These are phyloP conservation scores for Penicillium maclennaniae DNA, from an alignment of 495 filamentous ascomycete species.

Conservation along the genomic window DNA sequence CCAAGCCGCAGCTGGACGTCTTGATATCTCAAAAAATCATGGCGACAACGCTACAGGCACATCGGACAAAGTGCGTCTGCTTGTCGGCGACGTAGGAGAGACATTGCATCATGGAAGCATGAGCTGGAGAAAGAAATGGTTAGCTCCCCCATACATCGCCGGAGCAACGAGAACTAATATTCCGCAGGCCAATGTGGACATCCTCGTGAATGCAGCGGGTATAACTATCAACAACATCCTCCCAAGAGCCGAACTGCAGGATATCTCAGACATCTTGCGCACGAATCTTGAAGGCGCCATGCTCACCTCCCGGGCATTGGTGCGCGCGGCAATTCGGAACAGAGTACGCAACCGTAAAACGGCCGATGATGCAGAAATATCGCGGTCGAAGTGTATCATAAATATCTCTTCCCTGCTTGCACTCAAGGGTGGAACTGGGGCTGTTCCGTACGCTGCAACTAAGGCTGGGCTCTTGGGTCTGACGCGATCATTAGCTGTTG, in stretches of 20 bases:
- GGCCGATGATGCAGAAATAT: not conserved
- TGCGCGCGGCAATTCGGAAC: slow-evolving; percentile 40
- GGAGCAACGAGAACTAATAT: not conserved
- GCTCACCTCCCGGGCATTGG: slow-evolving; percentile 54
- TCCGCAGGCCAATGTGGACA: slow-evolving; percentile 46
- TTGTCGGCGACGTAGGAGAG: slow-evolving; percentile 48
- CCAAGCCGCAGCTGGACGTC: slow-evolving; percentile 23
- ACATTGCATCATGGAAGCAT: slow-evolving; percentile 41
- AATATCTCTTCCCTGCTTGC: slow-evolving; percentile 75
- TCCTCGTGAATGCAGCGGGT: slow-evolving; percentile 76
- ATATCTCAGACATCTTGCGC: slow-evolving; percentile 49
- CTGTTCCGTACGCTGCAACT: slow-evolving; percentile 69
- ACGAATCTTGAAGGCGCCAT: slow-evolving; percentile 76
- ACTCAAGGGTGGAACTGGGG: slow-evolving; percentile 57
- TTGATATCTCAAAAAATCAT: slow-evolving; percentile 1
- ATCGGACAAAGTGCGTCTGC: slow-evolving; percentile 25
- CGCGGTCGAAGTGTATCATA: slow-evolving; percentile 60
- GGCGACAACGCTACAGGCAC: not conserved
- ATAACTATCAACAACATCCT: slow-evolving; percentile 59
- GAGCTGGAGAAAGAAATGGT: slow-evolving; percentile 45
- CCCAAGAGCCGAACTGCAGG: slow-evolving; percentile 31
- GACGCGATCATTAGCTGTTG: slow-evolving; percentile 65
- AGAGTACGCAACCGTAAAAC: slow-evolving; percentile 27
- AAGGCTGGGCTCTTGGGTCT: slow-evolving; percentile 79
- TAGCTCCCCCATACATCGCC: not conserved